Evolutionary conservation across 495 filamentous ascomycete species (phyloP).

Genomic region (Daldinia concentrica): DNA sequence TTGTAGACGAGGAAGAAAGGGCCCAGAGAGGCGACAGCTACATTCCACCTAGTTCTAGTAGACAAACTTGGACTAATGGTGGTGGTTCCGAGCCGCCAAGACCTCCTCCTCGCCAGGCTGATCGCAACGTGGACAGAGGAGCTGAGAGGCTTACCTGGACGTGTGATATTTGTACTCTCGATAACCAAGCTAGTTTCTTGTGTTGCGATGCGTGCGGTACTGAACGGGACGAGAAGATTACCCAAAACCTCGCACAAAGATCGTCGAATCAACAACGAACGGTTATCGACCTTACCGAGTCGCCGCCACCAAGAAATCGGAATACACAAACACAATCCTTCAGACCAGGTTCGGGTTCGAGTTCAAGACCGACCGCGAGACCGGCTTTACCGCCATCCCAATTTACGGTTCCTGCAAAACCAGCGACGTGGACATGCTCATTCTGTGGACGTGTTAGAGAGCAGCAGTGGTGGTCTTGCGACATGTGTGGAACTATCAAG

Average conservation of each 20-base stretch:
- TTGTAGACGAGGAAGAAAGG: slow-evolving; percentile 79
- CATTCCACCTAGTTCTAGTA: slow-evolving; percentile 58
- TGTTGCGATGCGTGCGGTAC: slow-evolving; percentile 81
- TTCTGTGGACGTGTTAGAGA: slow-evolving; percentile 73
- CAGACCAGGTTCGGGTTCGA: slow-evolving; percentile 22
- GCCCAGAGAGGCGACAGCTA: slow-evolving; percentile 71
- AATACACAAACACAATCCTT: slow-evolving; percentile 16
- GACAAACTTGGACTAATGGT: slow-evolving; percentile 6
- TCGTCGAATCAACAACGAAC: slow-evolving; percentile 27
- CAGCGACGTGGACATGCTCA: slow-evolving; percentile 74
- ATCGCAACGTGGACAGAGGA: slow-evolving; percentile 14
- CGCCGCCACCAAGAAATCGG: slow-evolving; percentile 29
- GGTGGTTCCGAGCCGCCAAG: background rate
- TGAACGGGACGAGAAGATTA: slow-evolving; percentile 63
- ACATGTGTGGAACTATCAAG: slow-evolving; percentile 74
- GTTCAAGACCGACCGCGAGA: slow-evolving; percentile 6
- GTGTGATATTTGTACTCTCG: slow-evolving; percentile 83
- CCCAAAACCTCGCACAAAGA: slow-evolving; percentile 39
- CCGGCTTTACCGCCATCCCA: slow-evolving; percentile 27
- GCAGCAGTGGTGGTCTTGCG: slow-evolving; percentile 81
- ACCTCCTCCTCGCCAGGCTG: slow-evolving; percentile 7
- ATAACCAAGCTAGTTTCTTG: slow-evolving; percentile 74
- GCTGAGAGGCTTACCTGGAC: slow-evolving; percentile 62
- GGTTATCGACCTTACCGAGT: slow-evolving; percentile 48
- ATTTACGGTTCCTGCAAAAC: slow-evolving; percentile 50